These are phyloP conservation scores for Dothideomycetes sp. DNA, from an alignment of 2,329 filamentous ascomycete genomes.

Conservation along the genomic window DNA sequence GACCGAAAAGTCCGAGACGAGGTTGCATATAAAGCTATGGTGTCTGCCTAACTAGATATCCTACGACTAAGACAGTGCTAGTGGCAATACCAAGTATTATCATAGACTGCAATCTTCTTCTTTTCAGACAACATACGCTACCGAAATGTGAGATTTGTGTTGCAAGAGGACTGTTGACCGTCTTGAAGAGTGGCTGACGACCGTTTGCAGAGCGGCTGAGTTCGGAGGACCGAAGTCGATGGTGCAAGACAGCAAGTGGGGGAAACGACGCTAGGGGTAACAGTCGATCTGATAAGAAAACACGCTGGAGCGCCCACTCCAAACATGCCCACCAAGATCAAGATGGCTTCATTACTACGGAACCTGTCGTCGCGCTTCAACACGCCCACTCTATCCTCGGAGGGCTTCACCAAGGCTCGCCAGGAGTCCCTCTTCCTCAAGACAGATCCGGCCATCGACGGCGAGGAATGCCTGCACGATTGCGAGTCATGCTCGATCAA, in stretches of 20 bases:
- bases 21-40: not conserved
- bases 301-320: not conserved
- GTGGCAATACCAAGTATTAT: too few relatives aligned
- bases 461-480: constrained; percentile 81
- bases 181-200: too few relatives aligned
- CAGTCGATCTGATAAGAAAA: constrained; percentile 9
- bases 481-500: constrained; percentile 71
- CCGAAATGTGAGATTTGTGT: too few relatives aligned
- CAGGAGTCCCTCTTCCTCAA: constrained; percentile 58
- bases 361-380: constrained; percentile 19
- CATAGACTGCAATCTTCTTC: too few relatives aligned
- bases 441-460: constrained; percentile 68
- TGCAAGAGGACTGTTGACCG: too few relatives aligned
- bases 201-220: too few relatives aligned
- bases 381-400: constrained; percentile 23
- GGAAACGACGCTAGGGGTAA: too few relatives aligned
- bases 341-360: constrained; percentile 21
- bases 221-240: too few relatives aligned
- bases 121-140: too few relatives aligned
- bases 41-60: too few relatives aligned
- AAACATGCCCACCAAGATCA: constrained; percentile 8
- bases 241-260: too few relatives aligned
- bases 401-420: constrained; percentile 40
- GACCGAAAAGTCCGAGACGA: constrained; percentile 5
- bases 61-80: too few relatives aligned